Evolutionary conservation across 2,329 filamentous ascomycete genomes (phyloP).

Genomic region (Aspergillus versicolor): DNA sequence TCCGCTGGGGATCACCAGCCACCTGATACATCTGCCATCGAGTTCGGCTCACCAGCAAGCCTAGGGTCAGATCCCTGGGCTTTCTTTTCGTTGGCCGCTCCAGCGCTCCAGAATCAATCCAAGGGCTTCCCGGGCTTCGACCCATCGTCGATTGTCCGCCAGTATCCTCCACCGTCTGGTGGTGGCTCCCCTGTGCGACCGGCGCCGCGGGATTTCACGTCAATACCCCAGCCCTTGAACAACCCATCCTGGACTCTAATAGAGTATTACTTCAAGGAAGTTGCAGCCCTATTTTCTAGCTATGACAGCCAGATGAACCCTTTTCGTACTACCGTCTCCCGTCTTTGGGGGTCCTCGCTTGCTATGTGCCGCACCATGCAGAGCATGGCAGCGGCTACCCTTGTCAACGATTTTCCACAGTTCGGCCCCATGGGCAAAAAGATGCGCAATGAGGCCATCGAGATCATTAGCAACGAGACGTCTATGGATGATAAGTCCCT

Average conservation of each 20-base stretch:
- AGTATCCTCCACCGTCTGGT: conserved; percentile 29
- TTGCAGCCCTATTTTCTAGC: conserved; percentile 62
- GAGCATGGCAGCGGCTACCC: conserved; percentile 63
- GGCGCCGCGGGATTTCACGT: conserved; percentile 25
- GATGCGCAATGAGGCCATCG: conserved; percentile 54
- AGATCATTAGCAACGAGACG: conserved; percentile 50
- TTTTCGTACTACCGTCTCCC: conserved; percentile 58
- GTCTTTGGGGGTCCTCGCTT: conserved; percentile 58
- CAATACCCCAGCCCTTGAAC: conserved; percentile 41
- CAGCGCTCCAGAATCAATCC: conserved; percentile 18
- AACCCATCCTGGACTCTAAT: conserved; percentile 58
- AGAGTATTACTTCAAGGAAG: conserved; percentile 64
- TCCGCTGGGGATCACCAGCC: conserved; percentile 8
- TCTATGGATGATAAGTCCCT: conserved; percentile 55
- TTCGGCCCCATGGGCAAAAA: conserved; percentile 52
- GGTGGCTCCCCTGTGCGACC: conserved; percentile 14
- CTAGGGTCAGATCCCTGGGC: conserved; percentile 21
- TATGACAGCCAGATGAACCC: conserved; percentile 64
- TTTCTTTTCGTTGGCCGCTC: conserved; percentile 27
- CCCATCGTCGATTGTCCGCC: conserved; percentile 34
- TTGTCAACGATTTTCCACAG: conserved; percentile 57
- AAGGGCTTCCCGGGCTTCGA: conserved; percentile 28
- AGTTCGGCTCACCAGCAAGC: conserved; percentile 21
- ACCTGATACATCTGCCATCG: conserved; percentile 16
- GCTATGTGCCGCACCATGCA: conserved; percentile 62